Base-by-base conservation (phyloP, 2,329 filamentous ascomycete species). In the Sporothrix schenckii region DNA sequence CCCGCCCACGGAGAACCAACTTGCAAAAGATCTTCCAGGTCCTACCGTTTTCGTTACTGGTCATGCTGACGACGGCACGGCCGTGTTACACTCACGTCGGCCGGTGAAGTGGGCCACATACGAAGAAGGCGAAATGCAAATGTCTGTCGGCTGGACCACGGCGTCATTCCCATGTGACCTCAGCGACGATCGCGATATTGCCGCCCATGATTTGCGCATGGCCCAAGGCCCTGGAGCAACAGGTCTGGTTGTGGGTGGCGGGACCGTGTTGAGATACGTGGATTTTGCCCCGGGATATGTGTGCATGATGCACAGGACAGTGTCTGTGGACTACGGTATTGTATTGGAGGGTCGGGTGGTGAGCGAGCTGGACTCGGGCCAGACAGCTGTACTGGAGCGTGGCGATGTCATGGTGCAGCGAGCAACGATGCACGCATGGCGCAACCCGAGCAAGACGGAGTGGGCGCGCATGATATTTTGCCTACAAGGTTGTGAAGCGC, bases 351-450 rank as follows among this genome's bases (percentile, higher is more conserved):
- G 74, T 50, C 53, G 52, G 16, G 60, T 74, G 16, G 30, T 72
- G 44, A 69, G 68, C 69, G 68, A 72, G 30, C 71, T 75, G 49
- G 74, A 73, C 66, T 72, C 71, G 16, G 74, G 73, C n/a, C 69
- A 72, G 71, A 71, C 71, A 50, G 60, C 47, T 14, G 54, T 69
- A 9, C 61, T 75, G 73, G 30, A 58, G 16, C 65, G 72, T 19
- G 74, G 74, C 50, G 74, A 75, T 13, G 79, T 82, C 76, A 82
- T 76, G 4, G 80, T 80, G 76, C 80, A 82, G 71, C 82, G 81
- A 7, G 80, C 81, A 0, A 87, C 85, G 3, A 84, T 83, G 78
- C 86, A 88, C 76, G 81, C 81, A 34, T 87, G 85, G 85, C 76
- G 79, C 65, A 87, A 87, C 71, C 76, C 78, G 19, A 83, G 80